Base-by-base conservation (phyloP, 2,329 filamentous ascomycete species). In the Paraphaeosphaeria minitans region DNA sequence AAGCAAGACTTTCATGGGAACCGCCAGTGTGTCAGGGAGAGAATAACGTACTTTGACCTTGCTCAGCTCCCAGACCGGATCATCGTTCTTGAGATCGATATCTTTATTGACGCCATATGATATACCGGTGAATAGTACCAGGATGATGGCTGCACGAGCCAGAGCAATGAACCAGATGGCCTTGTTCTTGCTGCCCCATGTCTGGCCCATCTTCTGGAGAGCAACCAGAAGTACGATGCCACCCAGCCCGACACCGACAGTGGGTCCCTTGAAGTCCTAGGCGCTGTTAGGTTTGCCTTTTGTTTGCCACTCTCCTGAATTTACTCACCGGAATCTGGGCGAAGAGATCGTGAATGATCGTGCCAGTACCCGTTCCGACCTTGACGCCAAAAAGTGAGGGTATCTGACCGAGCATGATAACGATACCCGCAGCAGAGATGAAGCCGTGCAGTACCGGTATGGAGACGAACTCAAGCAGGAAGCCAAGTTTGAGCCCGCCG, bases 381-480 rank as follows among this genome's bases (percentile, higher is more conserved):
- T 79, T 77, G 10, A 77, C 80, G 10, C 87, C 87, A 1, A 89
- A 81, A 0, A 89, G 81, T 1, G 84, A 84, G 3, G 81, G 84
- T 56, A 89, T 81, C 69, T 89, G 87, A n/a, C 85, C 86, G 51
- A 88, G 82, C 22, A 85, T 83, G 67, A 89, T 89, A 31, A 85
- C 87, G 49, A 89, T 83, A 24, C 86, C 87, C 1, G 87, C 86
- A 1, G 87, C 86, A 0, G 86, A 87, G 64, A 89, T 87, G 75
- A 89, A 89, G 4, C 87, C 87, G 7, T 81, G 85, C 0, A 89
- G 79, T 1, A 89, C 85, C 0, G 87, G 87, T 1, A 87, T 80
- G 0, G 87, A 88, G 63, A 89, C 85, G 65, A 88, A 89, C 59
- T 89, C 86, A 21, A 89, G 80, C 5, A 89, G 77, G 69, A 88